These are phyloP conservation scores for Sarocladiaceae sp. DNA, from an alignment of 2,329 filamentous ascomycete genomes.

Conservation along the genomic window DNA sequence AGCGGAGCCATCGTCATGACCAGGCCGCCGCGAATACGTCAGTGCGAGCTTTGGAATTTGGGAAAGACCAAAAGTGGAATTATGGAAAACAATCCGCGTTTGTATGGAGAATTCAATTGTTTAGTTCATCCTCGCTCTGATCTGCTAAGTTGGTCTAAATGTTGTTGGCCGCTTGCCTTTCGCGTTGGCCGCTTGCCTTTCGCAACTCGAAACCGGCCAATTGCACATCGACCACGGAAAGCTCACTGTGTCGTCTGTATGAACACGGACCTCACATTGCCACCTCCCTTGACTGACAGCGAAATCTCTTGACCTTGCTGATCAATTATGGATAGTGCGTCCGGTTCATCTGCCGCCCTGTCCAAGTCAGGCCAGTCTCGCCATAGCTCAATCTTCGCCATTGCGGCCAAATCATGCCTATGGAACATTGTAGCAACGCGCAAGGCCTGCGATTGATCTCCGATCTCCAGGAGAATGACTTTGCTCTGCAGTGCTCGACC, in stretches of 20 bases:
- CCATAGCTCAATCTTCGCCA: slow-evolving; percentile 61
- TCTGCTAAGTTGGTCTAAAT: too few species aligned
- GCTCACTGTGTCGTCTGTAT: too few species aligned
- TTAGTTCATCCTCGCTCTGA: not conserved
- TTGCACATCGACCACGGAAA: too few species aligned
- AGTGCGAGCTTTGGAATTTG: not conserved
- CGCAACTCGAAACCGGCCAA: too few species aligned
- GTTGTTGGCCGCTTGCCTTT: too few species aligned
- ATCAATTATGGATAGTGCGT: slow-evolving; percentile 17
- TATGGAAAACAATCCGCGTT: too few species aligned
- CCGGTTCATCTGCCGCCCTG: slow-evolving; percentile 22
- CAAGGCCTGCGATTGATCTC: slow-evolving; percentile 61
- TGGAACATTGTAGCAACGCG: slow-evolving; percentile 53
- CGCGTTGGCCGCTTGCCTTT: too few species aligned
- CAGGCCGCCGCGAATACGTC: not conserved
- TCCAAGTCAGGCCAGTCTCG: slow-evolving; percentile 56
- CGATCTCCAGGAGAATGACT: slow-evolving; percentile 66
- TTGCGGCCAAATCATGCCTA: slow-evolving; percentile 20
- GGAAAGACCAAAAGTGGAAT: too few species aligned
- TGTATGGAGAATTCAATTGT: too few species aligned
- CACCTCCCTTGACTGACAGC: slow-evolving; percentile 38
- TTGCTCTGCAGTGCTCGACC: slow-evolving; percentile 45
- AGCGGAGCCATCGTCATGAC: slow-evolving; percentile 3
- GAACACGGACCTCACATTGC: slow-evolving; percentile 43
- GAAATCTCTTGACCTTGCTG: slow-evolving; percentile 12